A percentile compares a stretch with the other conserved stretches of the same genome.
phyloP scores from a whole-genome alignment of 371 early-diverging fungal species.

The Mucor saturninus region DNA sequence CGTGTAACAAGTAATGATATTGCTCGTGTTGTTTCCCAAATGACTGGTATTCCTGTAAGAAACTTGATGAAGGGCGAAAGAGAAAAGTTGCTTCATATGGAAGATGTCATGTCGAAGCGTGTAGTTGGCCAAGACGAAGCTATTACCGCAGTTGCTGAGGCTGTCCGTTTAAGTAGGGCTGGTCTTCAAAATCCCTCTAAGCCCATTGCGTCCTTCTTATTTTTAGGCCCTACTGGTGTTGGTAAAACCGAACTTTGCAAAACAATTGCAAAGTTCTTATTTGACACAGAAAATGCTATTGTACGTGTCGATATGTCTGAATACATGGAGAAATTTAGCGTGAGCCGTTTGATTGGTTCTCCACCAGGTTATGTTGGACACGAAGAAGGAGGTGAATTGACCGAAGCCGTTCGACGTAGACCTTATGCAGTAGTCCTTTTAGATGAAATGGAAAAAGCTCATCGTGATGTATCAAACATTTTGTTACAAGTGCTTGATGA shows the following conservation, averaged over 20 bases:
- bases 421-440: conserved; percentile 93
- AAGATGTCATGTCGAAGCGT: conserved; percentile 67
- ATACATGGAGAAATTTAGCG: conserved; percentile 72
- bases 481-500: conserved; percentile 91
- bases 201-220: conserved; percentile 90
- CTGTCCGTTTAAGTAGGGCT: conserved; percentile 77
- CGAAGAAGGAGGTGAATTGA: conserved; percentile 88
- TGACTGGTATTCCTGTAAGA: conserved; percentile 91
- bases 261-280: conserved; percentile 85
- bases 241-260: conserved; percentile 93
- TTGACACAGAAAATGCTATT: conserved; percentile 88
- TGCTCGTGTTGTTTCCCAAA: conserved; percentile 82
- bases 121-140: conserved; percentile 92
- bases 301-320: conserved; percentile 94
- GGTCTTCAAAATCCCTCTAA: conserved; percentile 71
- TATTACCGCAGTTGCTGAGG: conserved; percentile 74
- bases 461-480: conserved; percentile 77
- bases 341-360: conserved; percentile 87
- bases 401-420: conserved; percentile 86
- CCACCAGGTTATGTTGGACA: conserved; percentile 90
- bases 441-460: conserved; percentile 96
- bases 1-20: conserved; percentile 88
- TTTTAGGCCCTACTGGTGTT: conserved; percentile 93
- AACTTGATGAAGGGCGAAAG: conserved; percentile 82
- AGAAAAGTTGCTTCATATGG: conserved; percentile 82